Conservation (phyloP, 2,329 filamentous ascomycete genomes). For the Fusarium buxicola region DNA sequence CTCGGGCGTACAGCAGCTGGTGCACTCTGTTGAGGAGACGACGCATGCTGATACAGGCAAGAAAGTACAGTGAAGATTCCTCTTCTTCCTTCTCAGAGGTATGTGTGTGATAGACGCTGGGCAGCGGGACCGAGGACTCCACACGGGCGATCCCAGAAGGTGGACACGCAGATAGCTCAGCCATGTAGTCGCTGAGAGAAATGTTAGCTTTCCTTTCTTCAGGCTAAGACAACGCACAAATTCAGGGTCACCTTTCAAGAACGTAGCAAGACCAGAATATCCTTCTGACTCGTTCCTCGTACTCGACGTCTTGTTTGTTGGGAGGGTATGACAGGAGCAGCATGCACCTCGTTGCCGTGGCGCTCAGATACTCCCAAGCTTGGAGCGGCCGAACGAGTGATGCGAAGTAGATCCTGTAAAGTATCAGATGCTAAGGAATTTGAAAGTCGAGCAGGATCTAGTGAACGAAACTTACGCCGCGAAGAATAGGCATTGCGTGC, state of each 20-base stretch:
- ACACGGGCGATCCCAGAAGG: slow-evolving; percentile 63
- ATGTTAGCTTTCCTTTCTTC: fast-evolving
- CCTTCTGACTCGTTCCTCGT: slow-evolving; percentile 60
- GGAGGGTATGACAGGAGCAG: slow-evolving; percentile 59
- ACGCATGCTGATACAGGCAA: slow-evolving; percentile 65
- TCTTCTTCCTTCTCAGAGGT: slow-evolving; percentile 53
- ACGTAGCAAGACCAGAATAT: slow-evolving; percentile 69
- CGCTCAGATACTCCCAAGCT: slow-evolving; percentile 63
- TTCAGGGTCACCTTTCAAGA: slow-evolving; percentile 57
- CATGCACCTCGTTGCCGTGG: slow-evolving; percentile 62
- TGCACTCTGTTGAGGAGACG: slow-evolving; percentile 61
- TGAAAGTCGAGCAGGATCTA: fast-evolving
- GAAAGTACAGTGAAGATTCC: slow-evolving; percentile 63
- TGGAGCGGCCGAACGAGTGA: slow-evolving; percentile 63
- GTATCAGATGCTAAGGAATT: fast-evolving
- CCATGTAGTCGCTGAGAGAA: slow-evolving; percentile 59
- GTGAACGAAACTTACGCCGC: slow-evolving; percentile 53
- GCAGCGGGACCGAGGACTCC: slow-evolving; percentile 62
- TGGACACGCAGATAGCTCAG: slow-evolving; percentile 62
- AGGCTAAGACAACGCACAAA: too few species aligned
- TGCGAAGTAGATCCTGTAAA: slow-evolving; percentile 58
- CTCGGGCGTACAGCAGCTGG: slow-evolving; percentile 61
- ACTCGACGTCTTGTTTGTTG: slow-evolving; percentile 51
- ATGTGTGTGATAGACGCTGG: slow-evolving; percentile 61
- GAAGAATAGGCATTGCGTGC: slow-evolving; percentile 63